Evolutionary conservation across 208 protist species (phyloP), one percentile per base, ranked within the genome.

Genomic region (Wallacemonas sp.): DNA sequence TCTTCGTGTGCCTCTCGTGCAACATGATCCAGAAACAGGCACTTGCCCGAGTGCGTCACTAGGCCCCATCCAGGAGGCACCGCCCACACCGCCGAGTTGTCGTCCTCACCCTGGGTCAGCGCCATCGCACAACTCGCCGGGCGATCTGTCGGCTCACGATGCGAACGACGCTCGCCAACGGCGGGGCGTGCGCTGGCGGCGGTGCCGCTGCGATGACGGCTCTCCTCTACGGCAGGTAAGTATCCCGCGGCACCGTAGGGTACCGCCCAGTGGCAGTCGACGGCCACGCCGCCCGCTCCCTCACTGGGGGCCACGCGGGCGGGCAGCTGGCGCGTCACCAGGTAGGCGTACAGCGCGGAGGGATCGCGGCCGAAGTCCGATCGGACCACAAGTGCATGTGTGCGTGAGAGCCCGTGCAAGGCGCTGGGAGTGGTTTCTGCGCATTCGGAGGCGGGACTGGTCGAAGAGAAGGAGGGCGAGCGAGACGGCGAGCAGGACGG

Each of bases 11-110:
- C 87, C 52, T 91, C 87, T 14, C 84, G 79, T 0, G 69, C 74
- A 42, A 93, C 65, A 59, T 87, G 83, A 46, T 89, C 81, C 16
- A 91, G 46, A 39, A 84, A 90, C 14, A 93, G 80, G 12, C 76
- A 67, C 2, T 70, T 45, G 41, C 64, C 76, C 41, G 84, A 57
- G 50, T 84, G 80, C 4, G 64, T 11, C 8, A 86, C 79, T 18
- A 77, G 67, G 50, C 88, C 87, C 80, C 87, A 92, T 12, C 76
- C 83, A 11, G 86, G 83, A 10, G 83, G 86, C 20, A 90, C 67
- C 38, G 36, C 29, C 52, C 52, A 59, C 52, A 25, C 1, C 16
- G 10, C 36, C 10, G 36, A n/a, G n/a, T n/a, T 41, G 10, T 41
- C 10, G 36, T 14, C 36, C 36, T 41, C 36, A 41, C 14, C 36